Evolutionary conservation across 129 eudicot species (phyloP).

Genomic region (Artemisia argyi): DNA sequence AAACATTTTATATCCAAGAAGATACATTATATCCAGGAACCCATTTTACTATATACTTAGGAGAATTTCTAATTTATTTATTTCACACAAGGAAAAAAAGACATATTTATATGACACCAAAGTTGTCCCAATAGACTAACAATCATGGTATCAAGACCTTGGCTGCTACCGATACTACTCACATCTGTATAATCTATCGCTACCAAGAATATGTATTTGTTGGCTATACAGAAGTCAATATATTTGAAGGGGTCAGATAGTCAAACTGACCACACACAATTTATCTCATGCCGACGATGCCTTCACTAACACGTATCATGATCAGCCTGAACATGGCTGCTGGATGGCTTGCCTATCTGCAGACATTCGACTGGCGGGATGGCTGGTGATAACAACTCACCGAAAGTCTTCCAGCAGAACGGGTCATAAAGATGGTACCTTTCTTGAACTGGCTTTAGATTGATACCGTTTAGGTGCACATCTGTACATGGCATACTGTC

Average conservation of each 20-base stretch:
- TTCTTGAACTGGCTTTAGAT: constrained; percentile 66
- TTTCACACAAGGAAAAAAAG: constrained; percentile 23
- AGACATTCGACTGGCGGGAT: constrained; percentile 70
- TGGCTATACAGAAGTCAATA: constrained; percentile 30
- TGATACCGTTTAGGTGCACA: constrained; percentile 57
- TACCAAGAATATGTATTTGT: constrained; percentile 44
- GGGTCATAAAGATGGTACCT: constrained; percentile 63
- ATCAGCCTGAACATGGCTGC: constrained; percentile 54
- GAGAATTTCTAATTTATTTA: constrained; percentile 19
- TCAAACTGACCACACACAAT: constrained; percentile 46
- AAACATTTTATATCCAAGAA: neutral
- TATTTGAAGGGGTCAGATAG: constrained; percentile 44
- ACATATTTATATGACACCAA: constrained; percentile 31
- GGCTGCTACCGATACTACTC: constrained; percentile 19
- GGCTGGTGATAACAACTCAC: constrained; percentile 58
- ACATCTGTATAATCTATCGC: constrained; percentile 39
- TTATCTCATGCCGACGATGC: constrained; percentile 17
- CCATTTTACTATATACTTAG: constrained; percentile 3
- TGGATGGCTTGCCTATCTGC: constrained; percentile 66
- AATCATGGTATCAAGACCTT: constrained; percentile 23
- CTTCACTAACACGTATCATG: constrained; percentile 52
- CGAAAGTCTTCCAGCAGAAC: constrained; percentile 79
- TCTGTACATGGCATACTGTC: constrained; percentile 76
- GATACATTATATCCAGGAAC: neutral
- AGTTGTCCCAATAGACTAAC: constrained; percentile 19